These are phyloP conservation scores for Ambrosia hybrid DNA, from an alignment of 140 eudicot genomes.

Conservation along the genomic window DNA sequence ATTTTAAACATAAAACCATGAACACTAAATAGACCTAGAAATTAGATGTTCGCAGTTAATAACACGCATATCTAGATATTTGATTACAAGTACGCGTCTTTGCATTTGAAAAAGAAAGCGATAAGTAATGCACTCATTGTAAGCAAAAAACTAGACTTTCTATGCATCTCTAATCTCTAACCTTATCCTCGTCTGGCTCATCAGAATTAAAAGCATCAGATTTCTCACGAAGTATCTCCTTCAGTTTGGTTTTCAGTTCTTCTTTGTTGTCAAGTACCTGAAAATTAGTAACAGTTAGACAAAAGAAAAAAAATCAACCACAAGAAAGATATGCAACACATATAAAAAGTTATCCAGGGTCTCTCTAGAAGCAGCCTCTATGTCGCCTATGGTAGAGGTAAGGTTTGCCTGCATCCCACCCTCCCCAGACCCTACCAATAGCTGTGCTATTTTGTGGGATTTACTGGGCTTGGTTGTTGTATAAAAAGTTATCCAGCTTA, in stretches of 20 bases:
- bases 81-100: not conserved
- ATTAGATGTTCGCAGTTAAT: too few species aligned
- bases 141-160: not conserved
- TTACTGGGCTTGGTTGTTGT: too few species aligned
- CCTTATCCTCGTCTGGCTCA: slow-evolving; percentile 84
- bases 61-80: not conserved
- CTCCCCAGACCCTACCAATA: too few species aligned
- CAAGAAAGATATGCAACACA: not conserved
- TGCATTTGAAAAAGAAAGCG: not conserved
- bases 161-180: slow-evolving; percentile 23
- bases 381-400: too few species aligned
- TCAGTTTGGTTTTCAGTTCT: slow-evolving; percentile 76
- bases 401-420: too few species aligned
- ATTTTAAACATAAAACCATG: not conserved
- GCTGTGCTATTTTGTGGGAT: too few species aligned
- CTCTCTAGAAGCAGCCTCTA: too few species aligned
- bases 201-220: slow-evolving; percentile 82
- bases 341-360: slow-evolving; percentile 1
- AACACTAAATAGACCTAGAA: not conserved
- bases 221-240: slow-evolving; percentile 76
- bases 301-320: not conserved
- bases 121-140: not conserved
- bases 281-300: slow-evolving; percentile 1
- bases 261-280: slow-evolving; percentile 78
- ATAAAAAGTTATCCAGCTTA: not conserved